Base-by-base conservation (phyloP, 2,329 filamentous ascomycete genomes). In the Ceratocystis harringtonii region DNA sequence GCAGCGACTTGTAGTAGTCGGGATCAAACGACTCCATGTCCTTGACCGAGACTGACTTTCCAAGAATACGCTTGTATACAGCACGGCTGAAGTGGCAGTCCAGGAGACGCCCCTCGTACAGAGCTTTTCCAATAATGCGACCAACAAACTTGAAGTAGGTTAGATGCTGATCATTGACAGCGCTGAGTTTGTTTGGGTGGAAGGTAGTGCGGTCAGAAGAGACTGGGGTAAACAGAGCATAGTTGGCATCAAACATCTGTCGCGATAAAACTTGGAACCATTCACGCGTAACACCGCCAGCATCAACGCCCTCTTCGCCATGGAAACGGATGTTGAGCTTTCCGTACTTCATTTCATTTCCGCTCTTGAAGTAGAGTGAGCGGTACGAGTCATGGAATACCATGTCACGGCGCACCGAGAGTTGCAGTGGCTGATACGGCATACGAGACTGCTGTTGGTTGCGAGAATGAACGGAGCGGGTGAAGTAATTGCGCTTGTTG, bases 121-220 rank as follows among this genome's bases (percentile, higher is more conserved):
- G 81, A 45, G 94, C 94, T 77, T 99, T 99, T 71, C 94, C 95
- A 70, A 99, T 99, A 76, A 99, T 91, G 62, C 94, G 89, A 52
- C 94, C 94, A 72, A 99, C 96, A 77, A 99, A 99, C 74, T 97
- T 97, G 84, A 99, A 99, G 82, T 96, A 99, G 79, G 90, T 85
- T 67, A 97, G 77, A 78, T 99, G 95, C 76, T 99, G 92, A 43
- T 89, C 87, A 73, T 99, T 99, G 81, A 97, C 87, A 57, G 86
- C 86, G 75, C 92, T 97, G 69, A 95, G 83, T 73, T 90, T 90
- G 76, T 96, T 99, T 17, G 95, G 94, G 75, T 99, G 94, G 86
- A 99, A 99, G 0, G 94, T 99, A 0, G 95, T 99, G 65, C 92
- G 88, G 73, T 99, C 94, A 30, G 94, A 95, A 28, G 94, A 96